phyloP scores from a whole-genome alignment of 768 basidiomycete genomes.

The Suillus clintonianus region DNA sequence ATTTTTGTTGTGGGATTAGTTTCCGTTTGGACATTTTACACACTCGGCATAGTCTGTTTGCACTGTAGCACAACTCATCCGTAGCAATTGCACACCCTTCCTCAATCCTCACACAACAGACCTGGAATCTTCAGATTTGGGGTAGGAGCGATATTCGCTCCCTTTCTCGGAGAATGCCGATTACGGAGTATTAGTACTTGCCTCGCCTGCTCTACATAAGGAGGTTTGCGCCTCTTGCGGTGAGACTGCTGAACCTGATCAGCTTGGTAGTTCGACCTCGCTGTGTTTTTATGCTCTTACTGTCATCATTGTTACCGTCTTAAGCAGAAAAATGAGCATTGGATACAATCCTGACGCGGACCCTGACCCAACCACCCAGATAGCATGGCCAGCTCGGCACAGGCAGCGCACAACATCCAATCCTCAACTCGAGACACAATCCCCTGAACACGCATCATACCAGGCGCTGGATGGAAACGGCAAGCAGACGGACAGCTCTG shows the following conservation, averaged over 20 bases:
- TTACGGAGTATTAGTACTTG: constrained; percentile 1
- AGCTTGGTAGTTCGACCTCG: neutral
- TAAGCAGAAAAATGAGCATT: constrained; percentile 53
- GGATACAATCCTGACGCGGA: constrained; percentile 53
- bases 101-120: neutral
- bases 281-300: constrained; percentile 8
- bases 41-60: constrained; percentile 13
- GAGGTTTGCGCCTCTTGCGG: neutral
- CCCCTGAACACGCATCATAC: constrained; percentile 25
- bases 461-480: constrained; percentile 34
- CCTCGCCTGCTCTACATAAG: constrained; percentile 15
- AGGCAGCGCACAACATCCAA: constrained; percentile 30
- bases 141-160: neutral
- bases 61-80: constrained; percentile 18
- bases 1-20: constrained; percentile 29
- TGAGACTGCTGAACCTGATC: neutral
- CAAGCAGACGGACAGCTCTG: constrained; percentile 14
- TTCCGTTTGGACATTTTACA: constrained; percentile 19
- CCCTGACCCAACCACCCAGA: constrained; percentile 79
- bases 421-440: constrained; percentile 23
- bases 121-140: neutral
- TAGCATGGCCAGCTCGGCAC: constrained; percentile 64
- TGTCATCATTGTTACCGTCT: neutral
- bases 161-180: constrained; percentile 27
- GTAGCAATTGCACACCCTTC: neutral